A percentile compares a stretch with the other conserved stretches of the same genome.
phyloP scores from a whole-genome alignment of 495 filamentous ascomycete genomes.

The Chlorociboria aeruginascens region DNA sequence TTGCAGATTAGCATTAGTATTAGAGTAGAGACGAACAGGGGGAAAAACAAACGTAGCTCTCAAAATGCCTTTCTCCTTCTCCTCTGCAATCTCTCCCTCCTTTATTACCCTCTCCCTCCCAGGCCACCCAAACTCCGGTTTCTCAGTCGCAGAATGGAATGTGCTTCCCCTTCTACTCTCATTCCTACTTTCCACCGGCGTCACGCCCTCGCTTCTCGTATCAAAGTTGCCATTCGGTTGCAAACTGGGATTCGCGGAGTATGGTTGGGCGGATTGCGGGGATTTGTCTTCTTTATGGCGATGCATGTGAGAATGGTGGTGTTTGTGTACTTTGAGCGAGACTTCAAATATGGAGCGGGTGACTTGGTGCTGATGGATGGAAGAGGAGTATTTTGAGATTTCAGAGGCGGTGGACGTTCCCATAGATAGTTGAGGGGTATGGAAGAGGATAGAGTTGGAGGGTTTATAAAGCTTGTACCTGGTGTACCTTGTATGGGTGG shows the following conservation, averaged over 20 bases:
- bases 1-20: not conserved
- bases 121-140: constrained; percentile 19
- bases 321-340: constrained; percentile 24
- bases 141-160: constrained; percentile 8
- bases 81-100: constrained; percentile 26
- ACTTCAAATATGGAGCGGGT: constrained; percentile 38
- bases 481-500: constrained; percentile 9
- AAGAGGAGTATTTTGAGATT: constrained; percentile 19
- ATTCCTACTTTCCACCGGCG: constrained; percentile 30
- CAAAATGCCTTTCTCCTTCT: constrained; percentile 28
- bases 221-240: constrained; percentile 4
- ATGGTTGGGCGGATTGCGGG: constrained; percentile 23
- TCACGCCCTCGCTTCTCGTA: constrained; percentile 27
- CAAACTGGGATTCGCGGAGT: constrained; percentile 18
- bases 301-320: constrained; percentile 29
- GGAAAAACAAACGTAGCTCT: constrained; percentile 28
- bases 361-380: constrained; percentile 27
- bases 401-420: not conserved
- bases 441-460: not conserved
- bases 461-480: constrained; percentile 5
- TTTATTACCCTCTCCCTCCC: constrained; percentile 15
- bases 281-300: constrained; percentile 18
- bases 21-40: constrained; percentile 1
- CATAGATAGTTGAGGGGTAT: not conserved
- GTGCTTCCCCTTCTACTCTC: constrained; percentile 29